Evolutionary conservation across 352 stramenopile genomes (phyloP), one percentile per base, ranked within the genome.

Genomic region (Pythium periplocum): DNA sequence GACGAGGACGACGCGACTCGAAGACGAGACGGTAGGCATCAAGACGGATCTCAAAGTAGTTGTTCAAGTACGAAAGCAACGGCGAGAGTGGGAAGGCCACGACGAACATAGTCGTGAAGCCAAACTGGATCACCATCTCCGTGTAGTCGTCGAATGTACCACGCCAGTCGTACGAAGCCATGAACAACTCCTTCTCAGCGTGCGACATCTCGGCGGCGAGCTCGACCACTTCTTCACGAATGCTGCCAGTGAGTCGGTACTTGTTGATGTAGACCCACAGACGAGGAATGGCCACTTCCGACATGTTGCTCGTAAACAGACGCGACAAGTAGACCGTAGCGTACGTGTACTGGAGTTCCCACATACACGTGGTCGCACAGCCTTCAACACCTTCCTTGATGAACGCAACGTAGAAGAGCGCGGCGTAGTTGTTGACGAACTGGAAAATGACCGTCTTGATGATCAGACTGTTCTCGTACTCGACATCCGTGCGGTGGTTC

Each of bases 381-480:
- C 70, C 77, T 64, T 90, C 75, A 30, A 95, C 72, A 30, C 66
- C 81, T 45, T 85, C 65, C 59, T 98, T 96, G 48, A 97, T 75
- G 61, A 98, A 96, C 35, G 91, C 90, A 12, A 98, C 77, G 68
- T 98, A 98, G 64, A 98, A 97, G 42, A 98, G 65, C 49, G 80
- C 82, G n/a, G 95, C 74, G 71, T 97, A 98, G 59, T 95, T 95
- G 77, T 98, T 96, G 62, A 98, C 95, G 41, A 96, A 96, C 75
- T 98, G 91, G 67, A 98, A 98, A 45, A 97, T 83, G 53, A 98
- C 87, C 55, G 89, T 92, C 74, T 98, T 98, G 53, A 97, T 61
- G 54, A 97, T 97, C 41, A 98, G 59, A 64, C 83, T 96, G 69
- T 97, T 96, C 55, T 97, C 72, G 62, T 96, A 91, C 49, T 86